Base-by-base conservation (phyloP, 116 monocot species). In the Zostera marina region DNA sequence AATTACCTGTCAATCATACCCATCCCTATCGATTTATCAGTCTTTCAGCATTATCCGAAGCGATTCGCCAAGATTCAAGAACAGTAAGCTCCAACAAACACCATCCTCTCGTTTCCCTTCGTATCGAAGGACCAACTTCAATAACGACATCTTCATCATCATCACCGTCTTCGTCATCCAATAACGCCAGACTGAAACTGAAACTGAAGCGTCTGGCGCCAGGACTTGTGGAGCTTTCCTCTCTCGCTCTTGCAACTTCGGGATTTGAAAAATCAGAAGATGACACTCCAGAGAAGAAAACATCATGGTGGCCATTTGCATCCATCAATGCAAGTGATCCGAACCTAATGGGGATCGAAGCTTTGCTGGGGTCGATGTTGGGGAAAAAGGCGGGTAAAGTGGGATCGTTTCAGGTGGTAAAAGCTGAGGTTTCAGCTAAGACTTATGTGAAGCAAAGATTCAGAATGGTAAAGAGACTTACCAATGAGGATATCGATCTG, bases 171-270 rank as follows among this genome's bases (percentile, higher is more conserved):
- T 32, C 32, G 2, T 32, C 32, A 32, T 32, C 32, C 32, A 80
- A 72, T 6, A 71, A 73, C 14, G 64, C 80, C 46, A 78, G 60
- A 63, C 64, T 78, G 44, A 76, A 68, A 68, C 87, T 99, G 24
- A 91, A 91, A 81, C 81, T 99, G 60, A 99, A 87, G 53, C 91
- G 81, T 46, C 81, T 99, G 7, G 91, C 87, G 11, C 99, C 99
- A 0, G 91, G 91, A 24, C 80, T 81, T 1, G 81, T 99, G 5
- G 81, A 99, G 65, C 84, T 99, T 51, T 99, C 98, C 2, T 79
- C 86, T 5, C 70, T 71, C 9, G 56, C 65, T 6, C 68, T 76
- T 39, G 76, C 70, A 4, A 10, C 77, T 11, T 6, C 75, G 2
- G 70, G 73, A 42, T 62, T 8, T 11, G 46, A 62, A 7, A 40